Evolutionary conservation across 78 protist species (phyloP).

Genomic region (Dictyostelium intermedium): DNA sequence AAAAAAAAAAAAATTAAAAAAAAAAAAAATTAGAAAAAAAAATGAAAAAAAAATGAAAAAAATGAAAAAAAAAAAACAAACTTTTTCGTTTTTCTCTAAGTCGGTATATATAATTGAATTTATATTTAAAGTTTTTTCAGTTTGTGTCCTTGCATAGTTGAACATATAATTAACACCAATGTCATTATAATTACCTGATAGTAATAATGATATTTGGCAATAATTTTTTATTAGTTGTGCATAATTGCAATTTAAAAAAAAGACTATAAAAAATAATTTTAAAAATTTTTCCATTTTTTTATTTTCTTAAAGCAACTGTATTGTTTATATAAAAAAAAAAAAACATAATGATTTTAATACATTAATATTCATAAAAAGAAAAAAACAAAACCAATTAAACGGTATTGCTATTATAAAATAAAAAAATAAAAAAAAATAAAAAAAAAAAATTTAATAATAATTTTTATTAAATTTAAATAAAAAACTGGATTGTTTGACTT

Average conservation of each 20-base stretch:
- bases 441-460: too few relatives aligned
- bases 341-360: too few relatives aligned
- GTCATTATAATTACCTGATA: background rate
- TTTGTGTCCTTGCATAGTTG: background rate
- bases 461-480: too few relatives aligned
- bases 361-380: too few relatives aligned
- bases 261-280: too few relatives aligned
- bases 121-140: background rate
- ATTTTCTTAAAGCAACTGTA: too few relatives aligned
- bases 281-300: too few relatives aligned
- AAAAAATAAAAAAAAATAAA: too few relatives aligned
- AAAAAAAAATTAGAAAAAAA: background rate
- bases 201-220: background rate
- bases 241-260: background rate
- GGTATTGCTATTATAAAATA: too few relatives aligned
- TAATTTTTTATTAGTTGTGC: background rate
- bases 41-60: background rate
- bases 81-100: background rate
- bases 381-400: too few relatives aligned
- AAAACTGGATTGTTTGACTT: background rate
- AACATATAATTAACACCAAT: conserved; percentile 23
- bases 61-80: background rate
- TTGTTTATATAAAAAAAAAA: too few relatives aligned
- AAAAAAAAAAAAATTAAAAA: too few relatives aligned
- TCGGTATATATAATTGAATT: background rate